Evolutionary conservation across 179 eudicot species (phyloP), one percentile per base, ranked within the genome.

Genomic region (Beta corolliflora): DNA sequence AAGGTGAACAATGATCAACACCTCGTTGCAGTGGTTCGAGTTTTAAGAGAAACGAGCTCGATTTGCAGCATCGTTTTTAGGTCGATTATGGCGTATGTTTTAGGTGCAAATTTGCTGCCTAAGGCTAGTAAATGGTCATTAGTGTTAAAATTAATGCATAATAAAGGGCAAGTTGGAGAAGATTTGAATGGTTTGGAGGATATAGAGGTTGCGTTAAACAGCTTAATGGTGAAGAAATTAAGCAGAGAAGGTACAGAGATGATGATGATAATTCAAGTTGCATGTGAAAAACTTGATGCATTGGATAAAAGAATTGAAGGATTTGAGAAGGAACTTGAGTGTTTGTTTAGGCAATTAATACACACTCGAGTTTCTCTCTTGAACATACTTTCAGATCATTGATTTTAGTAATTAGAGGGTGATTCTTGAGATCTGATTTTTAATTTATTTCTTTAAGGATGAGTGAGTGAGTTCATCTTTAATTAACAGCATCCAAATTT

Each of bases 331-430:
- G 78, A 79, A 53, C 69, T 85, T 50, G 87, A 79, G 83, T 61
- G 69, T 60, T 79, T 85, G 72, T 85, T 85, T 76, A 82, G 85
- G 83, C 58, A 77, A 70, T 55, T 85, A 16, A 85, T 85, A 41
- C 80, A 71, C 55, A 72, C 82, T 48, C 69, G 87, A 25, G 87
- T 85, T 44, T 79, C 83, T 75, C 81, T 85, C 65, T 77, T 85
- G 36, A 85, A 85, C 53, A 79, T 85, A 75, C 77, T 85, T 45
- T 85, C 87, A 11, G 72, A 85, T 81, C 81, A 82, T 48, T 78
- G 53, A 54, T 77, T 60, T 19, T 1, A 21, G 29, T 63, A 41
- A 53, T 14, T 31, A 25, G 36, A 13, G 21, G 16, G n/a, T 18
- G 16, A 16, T 31, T 31, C 10, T 67, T 66, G 65, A 29, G 19